Evolutionary conservation across 192 early-diverging fungal genomes (phyloP).

Genomic region (Lobulomyces angularis): DNA sequence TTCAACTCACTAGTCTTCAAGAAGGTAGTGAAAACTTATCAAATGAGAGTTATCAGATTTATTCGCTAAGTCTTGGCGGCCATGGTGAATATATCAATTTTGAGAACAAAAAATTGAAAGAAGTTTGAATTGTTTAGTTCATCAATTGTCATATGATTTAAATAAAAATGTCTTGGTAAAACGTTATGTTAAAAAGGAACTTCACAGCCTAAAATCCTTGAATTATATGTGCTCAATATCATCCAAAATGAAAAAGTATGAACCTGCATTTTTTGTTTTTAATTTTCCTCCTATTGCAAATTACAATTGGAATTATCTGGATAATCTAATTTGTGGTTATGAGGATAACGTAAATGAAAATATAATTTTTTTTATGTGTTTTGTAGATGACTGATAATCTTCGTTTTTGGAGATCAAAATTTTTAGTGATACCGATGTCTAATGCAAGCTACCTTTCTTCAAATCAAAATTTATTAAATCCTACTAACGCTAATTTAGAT

Average conservation of each 20-base stretch:
- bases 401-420: constrained; percentile 79
- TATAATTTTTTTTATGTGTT: no score
- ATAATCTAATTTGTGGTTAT: constrained; percentile 79
- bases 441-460: constrained; percentile 35
- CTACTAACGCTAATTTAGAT: constrained; percentile 52
- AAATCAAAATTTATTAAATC: no score
- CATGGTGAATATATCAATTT: no score
- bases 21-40: no score
- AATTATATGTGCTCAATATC: constrained; percentile 72
- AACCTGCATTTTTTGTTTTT: constrained; percentile 45
- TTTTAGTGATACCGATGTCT: constrained; percentile 73
- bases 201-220: constrained; percentile 41
- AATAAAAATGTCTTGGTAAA: constrained; percentile 75
- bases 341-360: no score
- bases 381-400: constrained; percentile 61
- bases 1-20: no score
- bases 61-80: no score
- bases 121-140: constrained; percentile 82
- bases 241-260: constrained; percentile 60
- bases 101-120: no score
- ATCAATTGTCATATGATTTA: constrained; percentile 60
- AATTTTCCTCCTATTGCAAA: constrained; percentile 58
- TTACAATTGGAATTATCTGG: constrained; percentile 91
- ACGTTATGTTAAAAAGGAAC: constrained; percentile 61
- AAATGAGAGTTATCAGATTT: no score